Base-by-base conservation (phyloP, 1,284 basidiomycete genomes). In the Irpex sp. region DNA sequence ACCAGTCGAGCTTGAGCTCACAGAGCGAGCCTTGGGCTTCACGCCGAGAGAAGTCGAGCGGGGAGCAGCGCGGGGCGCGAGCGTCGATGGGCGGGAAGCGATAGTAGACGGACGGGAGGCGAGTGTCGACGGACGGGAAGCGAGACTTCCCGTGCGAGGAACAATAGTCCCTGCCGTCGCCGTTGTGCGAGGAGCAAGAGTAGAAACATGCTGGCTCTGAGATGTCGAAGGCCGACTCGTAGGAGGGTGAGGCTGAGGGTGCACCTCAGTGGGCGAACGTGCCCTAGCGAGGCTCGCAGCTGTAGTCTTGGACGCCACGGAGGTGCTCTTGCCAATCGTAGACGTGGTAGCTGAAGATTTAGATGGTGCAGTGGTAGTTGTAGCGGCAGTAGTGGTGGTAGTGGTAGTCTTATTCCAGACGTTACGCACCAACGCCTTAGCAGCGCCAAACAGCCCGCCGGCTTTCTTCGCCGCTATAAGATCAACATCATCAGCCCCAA, bases 381-480 rank as follows among this genome's bases (percentile, higher is more conserved):
- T 71, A 57, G 62, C 67, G 1, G 72, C 69, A 4, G 68, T 3
- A 69, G 72, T 13, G 59, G 52, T 37, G 62, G 63, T 40, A 0
- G 72, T 72, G 3, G 66, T 67, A 26, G 76, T 74, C 65, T 75
- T 72, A 59, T 74, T 75, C 77, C 76, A 78, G 13, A 78, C 77
- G 56, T 71, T 78, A 38, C 71, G 69, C 15, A 79, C 78, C n/a
- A 78, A 67, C 5, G 76, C 73, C 69, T 78, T 79, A 9, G 78
- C 78, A n/a, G 78, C 74, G 3, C 73, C 69, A 2, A 79, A 62
- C 68, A 79, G 76, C 1, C 77, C 77, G 57, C 75, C 71, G 8
- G 77, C 73, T 5, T 70, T 55, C 51, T 73, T 72, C 6, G 68
- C 73, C 21, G 69, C 4, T 11, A 31, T 8, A 21, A 34, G 54